Percentiles rank a stretch among this genome's conserved stretches.
phyloP scores from a whole-genome alignment of 768 basidiomycete species.

The Russula lepida region DNA sequence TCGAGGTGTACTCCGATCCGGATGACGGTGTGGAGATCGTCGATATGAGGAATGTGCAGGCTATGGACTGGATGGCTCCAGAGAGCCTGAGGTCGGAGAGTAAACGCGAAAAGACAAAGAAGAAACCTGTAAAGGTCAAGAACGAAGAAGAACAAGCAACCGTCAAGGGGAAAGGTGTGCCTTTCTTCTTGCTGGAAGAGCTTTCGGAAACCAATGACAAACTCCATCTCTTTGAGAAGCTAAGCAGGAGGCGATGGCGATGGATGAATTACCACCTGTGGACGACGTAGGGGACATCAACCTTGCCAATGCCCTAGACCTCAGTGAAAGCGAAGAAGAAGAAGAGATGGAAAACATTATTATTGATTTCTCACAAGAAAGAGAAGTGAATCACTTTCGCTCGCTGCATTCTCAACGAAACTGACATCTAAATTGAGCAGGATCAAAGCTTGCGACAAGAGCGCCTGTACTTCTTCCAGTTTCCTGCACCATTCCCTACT shows the following conservation, averaged over 20 bases:
- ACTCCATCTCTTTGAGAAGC: slow-evolving; percentile 4
- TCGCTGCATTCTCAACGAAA: not conserved
- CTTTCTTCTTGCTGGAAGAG: not conserved
- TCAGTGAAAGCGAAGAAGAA: slow-evolving; percentile 71
- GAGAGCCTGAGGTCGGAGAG: slow-evolving; percentile 55
- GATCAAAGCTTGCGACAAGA: slow-evolving; percentile 49
- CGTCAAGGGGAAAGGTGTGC: slow-evolving; percentile 31
- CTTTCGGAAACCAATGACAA: not conserved
- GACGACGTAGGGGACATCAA: slow-evolving; percentile 34
- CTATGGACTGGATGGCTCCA: slow-evolving; percentile 87
- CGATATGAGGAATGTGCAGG: slow-evolving; percentile 67
- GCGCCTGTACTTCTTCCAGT: slow-evolving; percentile 82
- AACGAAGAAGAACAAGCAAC: slow-evolving; percentile 34
- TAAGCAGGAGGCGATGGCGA: slow-evolving; percentile 23
- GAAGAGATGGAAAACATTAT: slow-evolving; percentile 72
- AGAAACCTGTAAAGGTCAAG: slow-evolving; percentile 29
- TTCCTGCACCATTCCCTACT: slow-evolving; percentile 75
- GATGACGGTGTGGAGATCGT: slow-evolving; percentile 84
- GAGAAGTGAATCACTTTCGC: slow-evolving; percentile 31
- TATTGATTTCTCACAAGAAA: slow-evolving; percentile 49
- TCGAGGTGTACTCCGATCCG: slow-evolving; percentile 75
- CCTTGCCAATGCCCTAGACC: slow-evolving; percentile 51
- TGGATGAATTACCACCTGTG: slow-evolving; percentile 14
- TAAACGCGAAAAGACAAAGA: slow-evolving; percentile 31
- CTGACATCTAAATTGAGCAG: slow-evolving; percentile 27